Evolutionary conservation across 176 grass and related monocot species (phyloP).

Genomic region (Oryza punctata): DNA sequence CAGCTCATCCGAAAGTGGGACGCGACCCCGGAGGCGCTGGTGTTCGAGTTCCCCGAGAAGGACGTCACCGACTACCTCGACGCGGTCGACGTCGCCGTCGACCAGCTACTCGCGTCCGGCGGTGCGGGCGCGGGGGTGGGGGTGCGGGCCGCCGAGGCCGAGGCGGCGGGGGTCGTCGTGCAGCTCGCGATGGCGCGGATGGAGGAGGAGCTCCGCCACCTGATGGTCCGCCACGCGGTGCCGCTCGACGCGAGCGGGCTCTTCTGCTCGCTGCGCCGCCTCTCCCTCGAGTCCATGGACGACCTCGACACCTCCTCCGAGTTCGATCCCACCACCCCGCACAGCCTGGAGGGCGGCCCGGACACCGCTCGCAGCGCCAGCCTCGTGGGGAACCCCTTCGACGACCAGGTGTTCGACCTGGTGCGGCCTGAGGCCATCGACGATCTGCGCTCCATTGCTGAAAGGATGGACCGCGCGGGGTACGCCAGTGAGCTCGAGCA

Average conservation of each 20-base stretch:
- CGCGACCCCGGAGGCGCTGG: conserved; percentile 61
- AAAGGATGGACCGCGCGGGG: conserved; percentile 70
- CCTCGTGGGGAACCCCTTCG: conserved; percentile 48
- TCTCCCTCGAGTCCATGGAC: conserved; percentile 80
- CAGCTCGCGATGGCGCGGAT: conserved; percentile 89
- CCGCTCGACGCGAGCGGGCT: conserved; percentile 74
- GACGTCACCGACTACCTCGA: conserved; percentile 59
- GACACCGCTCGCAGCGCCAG: conserved; percentile 57
- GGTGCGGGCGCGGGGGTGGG: background rate
- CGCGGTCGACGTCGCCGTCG: conserved; percentile 52
- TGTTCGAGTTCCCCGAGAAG: conserved; percentile 70
- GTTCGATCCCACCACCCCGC: conserved; percentile 61
- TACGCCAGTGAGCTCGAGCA: conserved; percentile 72
- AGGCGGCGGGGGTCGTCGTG: conserved; percentile 52
- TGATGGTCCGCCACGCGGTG: conserved; percentile 75
- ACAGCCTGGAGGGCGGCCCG: conserved; percentile 48
- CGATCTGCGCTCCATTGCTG: conserved; percentile 60
- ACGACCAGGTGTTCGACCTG: conserved; percentile 72
- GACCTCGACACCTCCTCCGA: conserved; percentile 86
- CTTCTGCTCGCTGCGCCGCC: conserved; percentile 82
- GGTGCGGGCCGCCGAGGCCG: background rate
- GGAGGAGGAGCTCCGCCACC: conserved; percentile 85
- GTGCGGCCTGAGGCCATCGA: conserved; percentile 62
- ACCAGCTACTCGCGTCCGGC: conserved; percentile 21
- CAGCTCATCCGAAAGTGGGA: conserved; percentile 75